Conservation (phyloP, 2,329 filamentous ascomycete genomes). For the Neonectria punicea region DNA sequence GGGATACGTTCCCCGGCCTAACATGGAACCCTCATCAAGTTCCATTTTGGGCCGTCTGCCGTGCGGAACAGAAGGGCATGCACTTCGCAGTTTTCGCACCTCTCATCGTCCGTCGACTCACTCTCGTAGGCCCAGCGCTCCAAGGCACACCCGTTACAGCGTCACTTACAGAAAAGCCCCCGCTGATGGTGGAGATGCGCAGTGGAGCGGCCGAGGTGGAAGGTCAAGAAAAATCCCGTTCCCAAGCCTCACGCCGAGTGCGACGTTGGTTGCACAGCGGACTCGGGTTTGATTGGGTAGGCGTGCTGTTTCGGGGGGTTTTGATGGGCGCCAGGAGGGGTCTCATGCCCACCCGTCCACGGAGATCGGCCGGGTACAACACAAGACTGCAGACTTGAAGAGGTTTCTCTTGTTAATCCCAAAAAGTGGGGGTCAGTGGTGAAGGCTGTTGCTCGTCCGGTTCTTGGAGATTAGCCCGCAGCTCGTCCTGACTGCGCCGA, state of each 20-base stretch:
- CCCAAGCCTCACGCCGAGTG: conserved; percentile 7
- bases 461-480: conserved; percentile 22
- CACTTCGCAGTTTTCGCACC: conserved; percentile 12
- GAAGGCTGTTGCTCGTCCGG: conserved; percentile 10
- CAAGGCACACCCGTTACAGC: background rate
- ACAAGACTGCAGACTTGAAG: background rate
- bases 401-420: background rate
- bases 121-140: background rate
- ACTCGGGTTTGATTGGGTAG: conserved; percentile 12
- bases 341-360: background rate
- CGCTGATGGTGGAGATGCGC: background rate
- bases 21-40: background rate
- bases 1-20: background rate
- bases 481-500: conserved; percentile 18
- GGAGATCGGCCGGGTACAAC: conserved; percentile 13
- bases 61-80: conserved; percentile 7
- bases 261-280: conserved; percentile 10
- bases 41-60: conserved; percentile 13
- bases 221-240: background rate
- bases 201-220: conserved; percentile 10
- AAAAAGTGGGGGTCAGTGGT: conserved; percentile 19
- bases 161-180: conserved; percentile 4
- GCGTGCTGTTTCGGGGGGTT: conserved; percentile 17
- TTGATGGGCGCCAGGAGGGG: conserved; percentile 7
- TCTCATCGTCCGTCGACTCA: conserved; percentile 17